A percentile compares a stretch with the other conserved stretches of the same genome.
phyloP scores from a whole-genome alignment of 805 yeast species.

The Metschnikowia vanudenii region DNA sequence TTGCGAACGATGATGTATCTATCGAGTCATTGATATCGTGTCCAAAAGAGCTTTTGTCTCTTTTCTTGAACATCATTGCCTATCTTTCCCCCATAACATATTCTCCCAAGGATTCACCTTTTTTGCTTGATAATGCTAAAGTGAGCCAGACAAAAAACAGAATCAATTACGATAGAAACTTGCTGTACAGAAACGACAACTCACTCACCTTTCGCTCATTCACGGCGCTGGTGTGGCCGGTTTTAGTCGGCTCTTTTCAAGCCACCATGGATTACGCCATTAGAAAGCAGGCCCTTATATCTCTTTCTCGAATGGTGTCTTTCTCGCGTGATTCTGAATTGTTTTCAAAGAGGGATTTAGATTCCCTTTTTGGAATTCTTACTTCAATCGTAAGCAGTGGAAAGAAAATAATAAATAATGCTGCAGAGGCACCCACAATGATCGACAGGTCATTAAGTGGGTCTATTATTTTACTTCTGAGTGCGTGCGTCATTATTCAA shows the following conservation, averaged over 20 bases:
- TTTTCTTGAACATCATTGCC: constrained; percentile 55
- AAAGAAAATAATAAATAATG: constrained; percentile 21
- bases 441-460: constrained; percentile 4
- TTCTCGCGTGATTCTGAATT: constrained; percentile 36
- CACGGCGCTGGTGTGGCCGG: constrained; percentile 46
- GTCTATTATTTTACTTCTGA: constrained; percentile 42
- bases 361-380: constrained; percentile 45
- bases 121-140: constrained; percentile 22
- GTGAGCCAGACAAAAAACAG: constrained; percentile 23
- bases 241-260: constrained; percentile 62
- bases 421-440: background rate
- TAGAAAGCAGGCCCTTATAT: constrained; percentile 54
- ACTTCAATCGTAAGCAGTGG: constrained; percentile 64
- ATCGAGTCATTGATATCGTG: constrained; percentile 72
- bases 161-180: constrained; percentile 33
- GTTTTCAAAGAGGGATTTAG: constrained; percentile 30
- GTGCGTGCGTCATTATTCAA: constrained; percentile 50
- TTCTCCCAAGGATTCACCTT: constrained; percentile 30
- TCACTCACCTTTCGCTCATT: constrained; percentile 32
- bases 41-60: constrained; percentile 62
- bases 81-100: constrained; percentile 54
- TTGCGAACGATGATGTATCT: constrained; percentile 30
- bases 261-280: constrained; percentile 69
- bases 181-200: constrained; percentile 25
- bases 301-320: constrained; percentile 51